Evolutionary conservation across 2,329 filamentous ascomycete species (phyloP).

Genomic region (Cladophialophora bantiana): DNA sequence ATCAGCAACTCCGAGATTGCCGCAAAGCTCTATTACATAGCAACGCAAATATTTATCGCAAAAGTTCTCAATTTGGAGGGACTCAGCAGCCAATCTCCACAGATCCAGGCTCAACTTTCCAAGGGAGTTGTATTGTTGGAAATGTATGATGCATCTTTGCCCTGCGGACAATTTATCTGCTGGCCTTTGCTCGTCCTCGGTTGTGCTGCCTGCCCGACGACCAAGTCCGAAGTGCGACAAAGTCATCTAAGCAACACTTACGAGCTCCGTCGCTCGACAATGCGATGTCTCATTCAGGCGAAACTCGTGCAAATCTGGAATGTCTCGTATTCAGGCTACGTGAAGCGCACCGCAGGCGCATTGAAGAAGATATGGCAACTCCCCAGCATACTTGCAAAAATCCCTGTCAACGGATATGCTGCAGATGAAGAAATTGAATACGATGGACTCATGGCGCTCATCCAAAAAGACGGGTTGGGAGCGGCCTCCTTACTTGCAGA

Average conservation of each 20-base stretch:
- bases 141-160: slow-evolving; percentile 23
- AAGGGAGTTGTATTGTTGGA: slow-evolving; percentile 21
- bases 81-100: slow-evolving; percentile 17
- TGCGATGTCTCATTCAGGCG: slow-evolving; percentile 27
- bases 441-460: slow-evolving; percentile 32
- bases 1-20: slow-evolving; percentile 28
- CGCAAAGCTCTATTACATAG: slow-evolving; percentile 31
- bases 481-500: slow-evolving; percentile 8
- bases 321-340: slow-evolving; percentile 34
- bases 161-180: slow-evolving; percentile 35
- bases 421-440: slow-evolving; percentile 11
- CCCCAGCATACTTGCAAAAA: slow-evolving; percentile 18
- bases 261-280: slow-evolving; percentile 5
- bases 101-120: slow-evolving; percentile 20
- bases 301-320: slow-evolving; percentile 34
- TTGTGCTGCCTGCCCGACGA: slow-evolving; percentile 31
- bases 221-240: slow-evolving; percentile 2
- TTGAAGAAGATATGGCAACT: slow-evolving; percentile 33
- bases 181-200: slow-evolving; percentile 35
- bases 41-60: slow-evolving; percentile 27
- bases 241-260: neutral
- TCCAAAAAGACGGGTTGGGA: slow-evolving; percentile 28
- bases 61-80: slow-evolving; percentile 29
- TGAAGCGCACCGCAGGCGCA: slow-evolving; percentile 25
- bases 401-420: neutral